Evolutionary conservation across 2,329 filamentous ascomycete species (phyloP).

Genomic region (Pyrenophora graminea): DNA sequence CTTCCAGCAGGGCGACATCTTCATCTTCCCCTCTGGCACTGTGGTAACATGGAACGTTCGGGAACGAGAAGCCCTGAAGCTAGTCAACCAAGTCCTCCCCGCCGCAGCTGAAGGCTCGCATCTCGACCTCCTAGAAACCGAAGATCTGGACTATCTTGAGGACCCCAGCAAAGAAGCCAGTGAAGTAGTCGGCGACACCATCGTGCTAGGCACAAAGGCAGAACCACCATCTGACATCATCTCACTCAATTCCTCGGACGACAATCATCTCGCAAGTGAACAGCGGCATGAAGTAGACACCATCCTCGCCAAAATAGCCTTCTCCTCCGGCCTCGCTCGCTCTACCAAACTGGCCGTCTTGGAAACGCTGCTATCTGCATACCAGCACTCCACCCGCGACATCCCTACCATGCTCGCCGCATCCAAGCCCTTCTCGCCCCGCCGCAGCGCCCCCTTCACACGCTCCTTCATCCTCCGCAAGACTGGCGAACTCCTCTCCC

Average conservation of each 20-base stretch:
- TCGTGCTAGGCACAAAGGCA: conserved; percentile 78
- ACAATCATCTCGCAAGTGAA: conserved; percentile 27
- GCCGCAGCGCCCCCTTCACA: conserved; percentile 54
- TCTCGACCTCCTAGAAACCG: conserved; percentile 73
- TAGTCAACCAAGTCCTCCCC: conserved; percentile 68
- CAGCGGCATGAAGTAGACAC: conserved; percentile 55
- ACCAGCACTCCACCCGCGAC: conserved; percentile 82
- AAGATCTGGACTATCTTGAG: conserved; percentile 85
- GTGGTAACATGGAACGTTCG: conserved; percentile 90
- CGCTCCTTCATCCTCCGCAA: conserved; percentile 86
- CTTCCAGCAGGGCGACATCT: conserved; percentile 75
- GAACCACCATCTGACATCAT: conserved; percentile 23
- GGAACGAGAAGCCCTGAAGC: conserved; percentile 65
- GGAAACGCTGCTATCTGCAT: conserved; percentile 78
- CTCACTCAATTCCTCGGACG: conserved; percentile 24
- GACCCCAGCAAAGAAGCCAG: conserved; percentile 75
- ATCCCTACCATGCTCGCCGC: conserved; percentile 79
- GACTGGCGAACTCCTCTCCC: conserved; percentile 86
- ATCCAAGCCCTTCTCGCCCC: conserved; percentile 55
- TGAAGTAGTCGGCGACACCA: conserved; percentile 82
- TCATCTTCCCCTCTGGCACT: conserved; percentile 93
- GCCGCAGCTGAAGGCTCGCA: conserved; percentile 78
- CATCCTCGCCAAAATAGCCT: conserved; percentile 91
- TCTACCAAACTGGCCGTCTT: conserved; percentile 93
- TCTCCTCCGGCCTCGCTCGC: conserved; percentile 89